Evolutionary conservation across 805 yeast species (phyloP).

Genomic region (Wickerhamiella sergipiensis): DNA sequence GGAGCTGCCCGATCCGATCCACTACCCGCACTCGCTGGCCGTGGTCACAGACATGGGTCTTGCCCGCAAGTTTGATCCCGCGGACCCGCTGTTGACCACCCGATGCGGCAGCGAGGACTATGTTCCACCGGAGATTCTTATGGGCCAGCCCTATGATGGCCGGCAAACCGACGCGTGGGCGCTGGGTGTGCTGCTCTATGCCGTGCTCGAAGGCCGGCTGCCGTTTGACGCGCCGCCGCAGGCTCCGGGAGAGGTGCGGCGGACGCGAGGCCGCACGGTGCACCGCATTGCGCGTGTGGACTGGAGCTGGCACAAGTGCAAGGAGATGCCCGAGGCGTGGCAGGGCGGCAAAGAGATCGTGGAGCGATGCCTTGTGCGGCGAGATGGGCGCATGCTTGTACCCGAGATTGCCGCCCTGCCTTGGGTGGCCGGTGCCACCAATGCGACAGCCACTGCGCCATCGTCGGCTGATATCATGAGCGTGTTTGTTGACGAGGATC

Average conservation of each 20-base stretch:
- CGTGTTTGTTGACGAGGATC: background rate
- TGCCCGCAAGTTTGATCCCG: slow-evolving; percentile 51
- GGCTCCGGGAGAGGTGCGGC: slow-evolving; percentile 20
- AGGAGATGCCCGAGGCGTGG: slow-evolving; percentile 32
- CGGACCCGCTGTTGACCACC: slow-evolving; percentile 56
- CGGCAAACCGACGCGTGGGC: slow-evolving; percentile 90
- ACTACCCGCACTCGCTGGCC: slow-evolving; percentile 29
- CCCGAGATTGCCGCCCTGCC: slow-evolving; percentile 22
- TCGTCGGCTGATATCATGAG: background rate
- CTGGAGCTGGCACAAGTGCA: slow-evolving; percentile 67
- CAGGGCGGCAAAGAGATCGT: slow-evolving; percentile 36
- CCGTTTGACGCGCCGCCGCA: slow-evolving; percentile 79
- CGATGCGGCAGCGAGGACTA: slow-evolving; percentile 96
- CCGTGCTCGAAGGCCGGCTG: slow-evolving; percentile 68
- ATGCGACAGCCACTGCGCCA: background rate
- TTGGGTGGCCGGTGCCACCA: slow-evolving; percentile 25
- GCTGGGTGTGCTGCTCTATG: slow-evolving; percentile 77
- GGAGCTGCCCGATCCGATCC: slow-evolving; percentile 10
- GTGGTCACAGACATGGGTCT: slow-evolving; percentile 82
- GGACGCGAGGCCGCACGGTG: slow-evolving; percentile 44
- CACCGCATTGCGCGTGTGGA: slow-evolving; percentile 86
- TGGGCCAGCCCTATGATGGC: slow-evolving; percentile 90
- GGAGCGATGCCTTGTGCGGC: slow-evolving; percentile 34
- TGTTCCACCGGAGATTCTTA: slow-evolving; percentile 82
- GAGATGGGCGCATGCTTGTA: slow-evolving; percentile 32